Conservation (phyloP, 306 rosid species). For the Casuarina equisetifolia region DNA sequence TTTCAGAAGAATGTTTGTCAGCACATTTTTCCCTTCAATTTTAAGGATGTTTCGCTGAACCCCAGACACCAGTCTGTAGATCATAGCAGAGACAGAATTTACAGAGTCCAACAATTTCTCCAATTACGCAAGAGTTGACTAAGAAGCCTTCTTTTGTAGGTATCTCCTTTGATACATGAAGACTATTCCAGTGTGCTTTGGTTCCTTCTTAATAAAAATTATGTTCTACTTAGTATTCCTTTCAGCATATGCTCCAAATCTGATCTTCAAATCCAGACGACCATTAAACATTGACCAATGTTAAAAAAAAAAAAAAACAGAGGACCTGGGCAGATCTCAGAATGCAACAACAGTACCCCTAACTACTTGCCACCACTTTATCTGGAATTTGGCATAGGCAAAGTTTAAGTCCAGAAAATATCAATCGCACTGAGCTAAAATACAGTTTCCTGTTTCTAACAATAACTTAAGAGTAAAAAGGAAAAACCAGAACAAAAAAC, state of each 20-base stretch:
- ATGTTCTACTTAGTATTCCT: neutral
- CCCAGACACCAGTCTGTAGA: neutral
- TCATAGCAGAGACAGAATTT: neutral
- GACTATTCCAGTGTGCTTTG: neutral
- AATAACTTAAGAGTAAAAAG: neutral
- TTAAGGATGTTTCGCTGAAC: neutral
- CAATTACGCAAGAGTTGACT: neutral
- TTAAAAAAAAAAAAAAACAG: no score
- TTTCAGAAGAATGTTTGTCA: neutral
- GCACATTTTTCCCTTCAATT: neutral
- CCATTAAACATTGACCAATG: neutral
- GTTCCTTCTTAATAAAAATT: neutral
- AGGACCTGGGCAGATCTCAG: neutral
- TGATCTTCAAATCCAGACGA: neutral
- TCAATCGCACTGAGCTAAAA: neutral
- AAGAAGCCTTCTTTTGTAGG: neutral
- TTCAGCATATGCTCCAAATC: neutral
- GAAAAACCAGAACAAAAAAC: neutral
- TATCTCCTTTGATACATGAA: neutral
- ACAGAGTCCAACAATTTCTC: neutral
- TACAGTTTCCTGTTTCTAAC: neutral
- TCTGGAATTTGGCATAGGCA: neutral
- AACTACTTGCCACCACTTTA: neutral
- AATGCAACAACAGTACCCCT: neutral
- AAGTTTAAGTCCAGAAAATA: neutral